These are phyloP conservation scores for Xerocomus potaroensis DNA, from an alignment of 768 basidiomycete species.

Conservation along the genomic window DNA sequence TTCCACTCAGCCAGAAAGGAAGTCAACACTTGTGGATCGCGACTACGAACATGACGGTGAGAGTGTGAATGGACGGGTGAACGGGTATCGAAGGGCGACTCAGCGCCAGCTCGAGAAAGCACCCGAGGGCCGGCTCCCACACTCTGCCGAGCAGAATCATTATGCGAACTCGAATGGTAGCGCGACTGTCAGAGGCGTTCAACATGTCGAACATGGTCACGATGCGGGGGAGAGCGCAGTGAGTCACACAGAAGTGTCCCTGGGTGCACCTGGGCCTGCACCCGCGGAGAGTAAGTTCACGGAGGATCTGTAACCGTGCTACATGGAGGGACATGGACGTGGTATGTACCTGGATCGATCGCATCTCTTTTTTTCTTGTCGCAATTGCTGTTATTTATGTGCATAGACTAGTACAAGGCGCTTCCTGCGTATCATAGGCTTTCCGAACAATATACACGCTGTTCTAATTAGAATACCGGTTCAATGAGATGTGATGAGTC, in stretches of 20 bases:
- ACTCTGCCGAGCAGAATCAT: constrained; percentile 5
- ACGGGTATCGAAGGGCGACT: constrained; percentile 41
- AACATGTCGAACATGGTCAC: constrained; percentile 9
- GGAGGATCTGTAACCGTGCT: constrained; percentile 21
- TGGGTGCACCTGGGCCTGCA: constrained; percentile 26
- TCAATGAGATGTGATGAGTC: background rate
- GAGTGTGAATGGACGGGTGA: constrained; percentile 1
- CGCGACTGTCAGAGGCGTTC: constrained; percentile 8
- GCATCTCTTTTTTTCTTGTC: background rate
- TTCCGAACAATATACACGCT: background rate
- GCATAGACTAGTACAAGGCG: background rate
- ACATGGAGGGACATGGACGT: background rate
- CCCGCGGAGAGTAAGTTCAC: constrained; percentile 31
- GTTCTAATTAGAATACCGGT: background rate
- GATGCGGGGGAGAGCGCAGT: constrained; percentile 6
- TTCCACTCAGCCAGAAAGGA: constrained; percentile 44
- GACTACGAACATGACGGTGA: background rate
- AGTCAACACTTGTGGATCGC: constrained; percentile 20
- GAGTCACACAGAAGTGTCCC: constrained; percentile 2
- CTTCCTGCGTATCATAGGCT: background rate
- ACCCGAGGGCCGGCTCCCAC: constrained; percentile 51
- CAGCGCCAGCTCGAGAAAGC: constrained; percentile 71
- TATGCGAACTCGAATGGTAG: constrained; percentile 7
- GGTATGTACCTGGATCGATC: background rate
- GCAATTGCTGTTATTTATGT: background rate